Percentiles rank a stretch among this genome's conserved stretches.
Evolutionary conservation across 352 stramenopile genomes (phyloP).

Genomic region (Globisporangium emineosum): DNA sequence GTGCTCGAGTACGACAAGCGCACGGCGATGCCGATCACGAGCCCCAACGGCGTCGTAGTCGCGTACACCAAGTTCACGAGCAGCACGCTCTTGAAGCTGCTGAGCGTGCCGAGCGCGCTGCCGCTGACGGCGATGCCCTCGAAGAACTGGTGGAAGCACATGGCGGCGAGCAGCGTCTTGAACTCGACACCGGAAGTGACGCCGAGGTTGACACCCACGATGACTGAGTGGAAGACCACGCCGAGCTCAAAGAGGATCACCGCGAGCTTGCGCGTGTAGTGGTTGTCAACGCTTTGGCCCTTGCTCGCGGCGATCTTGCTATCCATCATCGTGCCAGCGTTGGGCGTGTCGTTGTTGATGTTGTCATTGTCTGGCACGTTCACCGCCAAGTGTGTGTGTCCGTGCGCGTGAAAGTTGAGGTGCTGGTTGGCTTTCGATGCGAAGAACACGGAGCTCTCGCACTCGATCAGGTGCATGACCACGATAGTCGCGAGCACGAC

Average conservation of each 20-base stretch:
- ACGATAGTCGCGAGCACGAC: conserved; percentile 61
- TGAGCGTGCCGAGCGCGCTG: conserved; percentile 36
- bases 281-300: conserved; percentile 16
- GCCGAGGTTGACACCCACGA: conserved; percentile 62
- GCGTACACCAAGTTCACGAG: conserved; percentile 49
- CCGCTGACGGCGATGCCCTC: conserved; percentile 59
- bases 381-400: conserved; percentile 25
- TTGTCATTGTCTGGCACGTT: background rate
- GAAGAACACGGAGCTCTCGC: conserved; percentile 57
- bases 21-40: conserved; percentile 58
- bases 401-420: conserved; percentile 21
- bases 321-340: background rate
- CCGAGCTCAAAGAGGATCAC: conserved; percentile 52
- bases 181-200: conserved; percentile 47
- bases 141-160: conserved; percentile 82
- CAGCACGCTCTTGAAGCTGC: conserved; percentile 37
- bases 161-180: conserved; percentile 53
- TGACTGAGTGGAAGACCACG: conserved; percentile 66
- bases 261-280: conserved; percentile 37
- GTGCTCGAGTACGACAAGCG: conserved; percentile 48
- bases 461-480: conserved; percentile 70
- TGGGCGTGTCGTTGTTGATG: conserved; percentile 21
- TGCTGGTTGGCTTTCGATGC: conserved; percentile 22
- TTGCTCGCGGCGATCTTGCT: background rate
- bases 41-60: conserved; percentile 49